Base-by-base conservation (phyloP, 768 basidiomycete species). In the Pholiota microspora region DNA sequence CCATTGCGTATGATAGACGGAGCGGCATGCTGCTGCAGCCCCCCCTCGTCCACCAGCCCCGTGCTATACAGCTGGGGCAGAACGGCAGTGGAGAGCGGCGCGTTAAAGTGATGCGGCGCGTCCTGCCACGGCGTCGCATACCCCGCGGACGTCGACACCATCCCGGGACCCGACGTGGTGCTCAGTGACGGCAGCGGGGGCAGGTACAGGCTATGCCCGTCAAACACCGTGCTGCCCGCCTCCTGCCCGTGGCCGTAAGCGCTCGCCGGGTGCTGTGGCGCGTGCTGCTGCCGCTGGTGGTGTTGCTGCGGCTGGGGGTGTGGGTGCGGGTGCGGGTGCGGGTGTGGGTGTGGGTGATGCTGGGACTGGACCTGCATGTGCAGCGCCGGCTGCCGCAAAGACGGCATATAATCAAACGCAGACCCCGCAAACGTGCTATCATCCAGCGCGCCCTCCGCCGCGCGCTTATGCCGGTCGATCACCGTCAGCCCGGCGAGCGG, bases 61-160 rank as follows among this genome's bases (percentile, higher is more conserved):
- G 88, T 88, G 69, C 86, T 89, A 64, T 88, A 90, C 61, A 85
- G 72, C 58, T 88, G 87, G 0, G 88, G 86, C 38, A 90, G 76
- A 23, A 87, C 86, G 0, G 86, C 85, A 15, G 88, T 89, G 18
- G 88, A 86, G 38, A 89, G 62, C 40, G 79, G 74, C 5, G 75
- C 75, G 21, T 76, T 64, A 62, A 77, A 76, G 51, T 68, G 62
- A 49, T 64, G 64, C 10, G 67, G 49, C n/a, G n/a, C n/a, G 55
- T 71, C 50, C 69, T 52, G 45, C 56, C 57, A 45, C 52, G 55
- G 9, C 36, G 54, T 44, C 48, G 59, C 59, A 38, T 59, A 59
- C 40, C 34, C 55, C 36, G 7, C n/a, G 16, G 32, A 55, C 49
- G 21, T 24, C 13, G 24, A 13, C 15, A 47, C 29, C 7, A 32